Evolutionary conservation across 2,329 filamentous ascomycete species (phyloP), one percentile per base, ranked within the genome.

Genomic region (Trichophyton schoenleinii): DNA sequence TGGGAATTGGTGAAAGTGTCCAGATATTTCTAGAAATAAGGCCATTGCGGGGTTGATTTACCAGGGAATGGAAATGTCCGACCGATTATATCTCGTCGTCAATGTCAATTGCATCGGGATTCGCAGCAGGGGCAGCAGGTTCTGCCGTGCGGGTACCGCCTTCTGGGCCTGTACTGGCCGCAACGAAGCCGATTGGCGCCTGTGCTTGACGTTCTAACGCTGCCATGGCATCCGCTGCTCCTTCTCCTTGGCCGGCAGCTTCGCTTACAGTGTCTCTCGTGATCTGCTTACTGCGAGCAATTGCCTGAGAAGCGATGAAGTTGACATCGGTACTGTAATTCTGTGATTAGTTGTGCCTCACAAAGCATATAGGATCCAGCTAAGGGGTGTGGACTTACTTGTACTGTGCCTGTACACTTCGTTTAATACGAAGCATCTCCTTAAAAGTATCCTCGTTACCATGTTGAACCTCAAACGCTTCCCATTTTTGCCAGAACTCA

Each of bases 381-480:
- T 34, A n/a, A 18, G 18, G 41, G 15, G 20, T 52, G 20, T 52
- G 42, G 53, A 75, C 79, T 70, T 81, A 84, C 81, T 97, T 97
- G 80, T 95, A 99, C 77, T 96, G 89, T 60, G 94, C 92, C 74
- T 96, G 91, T 11, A 99, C 94, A 74, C 90, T 96, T 72, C 94
- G 82, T 81, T 97, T 99, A 79, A 99, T 91, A 34, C 94, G 87
- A 64, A 97, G 80, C 94, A 99, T 99, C 73, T 99, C 94, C 78
- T 96, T 96, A 81, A 95, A 99, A 0, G 95, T 99, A 73, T 99
- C 94, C 73, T 99, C 95, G 75, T 99, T 99, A 66, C 94, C 94
- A 71, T 99, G 94, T 72, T 95, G 88, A 22, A 97, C 91, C 75
- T 99, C 95, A 74, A 99, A 99, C 60, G 86, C 82, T 74, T 99